These are phyloP conservation scores for Begonia loranthoides DNA, from an alignment of 306 rosid species.

Conservation along the genomic window DNA sequence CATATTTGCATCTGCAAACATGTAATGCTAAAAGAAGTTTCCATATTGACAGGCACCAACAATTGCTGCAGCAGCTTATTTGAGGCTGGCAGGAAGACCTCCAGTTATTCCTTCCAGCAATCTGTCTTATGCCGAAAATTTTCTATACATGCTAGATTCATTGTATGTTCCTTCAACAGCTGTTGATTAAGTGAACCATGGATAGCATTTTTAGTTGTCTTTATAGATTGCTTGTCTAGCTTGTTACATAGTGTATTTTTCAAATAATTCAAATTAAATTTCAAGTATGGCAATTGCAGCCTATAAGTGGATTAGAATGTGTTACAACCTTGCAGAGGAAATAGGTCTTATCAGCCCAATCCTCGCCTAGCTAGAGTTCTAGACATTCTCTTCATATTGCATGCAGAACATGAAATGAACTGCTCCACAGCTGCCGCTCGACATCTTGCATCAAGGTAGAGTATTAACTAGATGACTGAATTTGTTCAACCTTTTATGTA, in stretches of 20 bases:
- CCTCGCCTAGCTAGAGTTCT: slow-evolving; percentile 71
- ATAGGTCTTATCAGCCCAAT: slow-evolving; percentile 69
- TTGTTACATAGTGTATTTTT: not conserved
- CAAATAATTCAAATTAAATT: not conserved
- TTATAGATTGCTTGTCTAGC: not conserved
- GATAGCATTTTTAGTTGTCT: not conserved
- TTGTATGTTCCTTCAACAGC: slow-evolving; percentile 31
- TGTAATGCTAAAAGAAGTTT: not conserved
- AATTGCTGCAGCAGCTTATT: slow-evolving; percentile 73
- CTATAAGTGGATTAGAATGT: not conserved
- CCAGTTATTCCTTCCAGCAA: slow-evolving; percentile 75
- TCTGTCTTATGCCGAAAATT: slow-evolving; percentile 73
- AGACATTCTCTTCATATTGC: slow-evolving; percentile 74
- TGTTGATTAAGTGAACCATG: not conserved
- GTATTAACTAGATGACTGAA: slow-evolving; percentile 10
- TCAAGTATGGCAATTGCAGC: no score
- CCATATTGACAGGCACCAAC: slow-evolving; percentile 54
- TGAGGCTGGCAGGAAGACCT: slow-evolving; percentile 76
- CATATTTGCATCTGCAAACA: no score
- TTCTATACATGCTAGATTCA: slow-evolving; percentile 90
- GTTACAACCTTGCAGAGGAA: slow-evolving; percentile 37
- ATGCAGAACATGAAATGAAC: slow-evolving; percentile 95
- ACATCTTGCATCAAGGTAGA: slow-evolving; percentile 82
- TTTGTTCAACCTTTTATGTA: not conserved
- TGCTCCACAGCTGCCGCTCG: slow-evolving; percentile 86